Evolutionary conservation across 495 filamentous ascomycete genomes (phyloP).

Genomic region (Ramalina intermedia): DNA sequence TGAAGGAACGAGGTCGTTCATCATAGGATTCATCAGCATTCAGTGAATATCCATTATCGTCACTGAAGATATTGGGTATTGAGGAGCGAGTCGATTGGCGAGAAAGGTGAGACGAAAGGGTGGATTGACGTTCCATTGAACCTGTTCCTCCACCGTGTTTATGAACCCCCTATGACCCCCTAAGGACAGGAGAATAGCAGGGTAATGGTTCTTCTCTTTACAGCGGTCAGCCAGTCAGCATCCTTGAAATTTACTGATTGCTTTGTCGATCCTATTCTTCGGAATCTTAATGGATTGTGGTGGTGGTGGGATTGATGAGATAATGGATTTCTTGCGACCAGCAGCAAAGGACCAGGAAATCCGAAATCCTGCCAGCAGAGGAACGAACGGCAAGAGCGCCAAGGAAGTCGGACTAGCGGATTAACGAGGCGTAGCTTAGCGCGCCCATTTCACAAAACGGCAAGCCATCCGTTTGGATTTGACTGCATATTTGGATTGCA

Average conservation of each 20-base stretch:
- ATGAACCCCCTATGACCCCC: background rate
- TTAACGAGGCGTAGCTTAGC: background rate
- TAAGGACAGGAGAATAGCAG: too few relatives aligned
- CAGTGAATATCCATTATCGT: constrained; percentile 29
- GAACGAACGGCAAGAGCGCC: too few relatives aligned
- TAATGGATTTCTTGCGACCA: background rate
- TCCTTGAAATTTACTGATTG: too few relatives aligned
- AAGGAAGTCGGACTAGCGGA: background rate
- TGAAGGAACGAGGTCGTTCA: constrained; percentile 17
- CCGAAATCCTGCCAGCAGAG: background rate
- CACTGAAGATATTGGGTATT: constrained; percentile 34
- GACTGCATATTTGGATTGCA: too few relatives aligned
- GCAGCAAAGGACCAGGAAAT: background rate
- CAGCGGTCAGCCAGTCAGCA: too few relatives aligned
- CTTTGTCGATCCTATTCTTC: too few relatives aligned
- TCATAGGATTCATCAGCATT: constrained; percentile 28
- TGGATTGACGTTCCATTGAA: constrained; percentile 1
- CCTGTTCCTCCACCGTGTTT: constrained; percentile 6
- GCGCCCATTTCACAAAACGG: too few relatives aligned
- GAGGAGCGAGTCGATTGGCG: constrained; percentile 23
- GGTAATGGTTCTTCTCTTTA: too few relatives aligned
- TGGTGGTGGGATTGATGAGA: background rate
- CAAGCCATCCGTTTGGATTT: too few relatives aligned
- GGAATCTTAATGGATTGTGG: background rate
- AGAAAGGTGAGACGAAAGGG: constrained; percentile 2